phyloP scores from a whole-genome alignment of 371 early-diverging fungal species.

The Circinella minor region DNA sequence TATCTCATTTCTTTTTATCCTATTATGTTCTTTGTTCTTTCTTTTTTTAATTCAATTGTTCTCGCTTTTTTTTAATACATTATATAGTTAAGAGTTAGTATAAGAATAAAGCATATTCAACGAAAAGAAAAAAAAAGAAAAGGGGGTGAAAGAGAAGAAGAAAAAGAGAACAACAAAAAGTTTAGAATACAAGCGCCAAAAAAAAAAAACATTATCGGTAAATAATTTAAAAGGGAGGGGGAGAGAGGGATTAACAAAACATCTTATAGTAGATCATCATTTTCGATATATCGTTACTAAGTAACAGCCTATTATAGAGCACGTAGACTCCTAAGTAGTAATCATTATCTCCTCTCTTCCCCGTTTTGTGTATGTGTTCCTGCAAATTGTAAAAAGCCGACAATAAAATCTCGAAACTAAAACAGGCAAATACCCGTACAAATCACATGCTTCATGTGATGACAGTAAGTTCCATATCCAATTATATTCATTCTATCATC shows the following conservation, averaged over 20 bases:
- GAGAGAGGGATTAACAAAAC: no score
- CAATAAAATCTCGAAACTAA: slow-evolving; percentile 5
- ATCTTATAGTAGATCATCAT: no score
- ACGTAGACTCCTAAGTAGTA: no score
- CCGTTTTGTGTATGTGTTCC: background rate
- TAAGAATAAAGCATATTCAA: background rate
- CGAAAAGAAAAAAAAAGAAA: background rate
- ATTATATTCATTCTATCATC: background rate
- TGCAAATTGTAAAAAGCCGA: background rate
- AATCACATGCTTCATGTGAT: slow-evolving; percentile 1
- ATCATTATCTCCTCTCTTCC: background rate
- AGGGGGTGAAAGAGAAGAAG: background rate
- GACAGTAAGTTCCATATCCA: background rate
- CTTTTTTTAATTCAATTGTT: no score
- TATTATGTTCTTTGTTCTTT: background rate
- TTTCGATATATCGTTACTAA: no score
- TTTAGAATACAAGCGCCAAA: background rate
- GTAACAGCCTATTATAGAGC: no score
- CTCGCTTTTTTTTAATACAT: no score
- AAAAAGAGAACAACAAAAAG: background rate
- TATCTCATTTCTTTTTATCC: background rate
- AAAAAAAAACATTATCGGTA: background rate
- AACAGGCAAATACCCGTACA: slow-evolving; percentile 2
- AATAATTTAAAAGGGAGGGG: background rate
- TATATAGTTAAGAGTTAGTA: background rate